phyloP scores from a whole-genome alignment of 2,329 filamentous ascomycete species.

The Fusarium papillatum region DNA sequence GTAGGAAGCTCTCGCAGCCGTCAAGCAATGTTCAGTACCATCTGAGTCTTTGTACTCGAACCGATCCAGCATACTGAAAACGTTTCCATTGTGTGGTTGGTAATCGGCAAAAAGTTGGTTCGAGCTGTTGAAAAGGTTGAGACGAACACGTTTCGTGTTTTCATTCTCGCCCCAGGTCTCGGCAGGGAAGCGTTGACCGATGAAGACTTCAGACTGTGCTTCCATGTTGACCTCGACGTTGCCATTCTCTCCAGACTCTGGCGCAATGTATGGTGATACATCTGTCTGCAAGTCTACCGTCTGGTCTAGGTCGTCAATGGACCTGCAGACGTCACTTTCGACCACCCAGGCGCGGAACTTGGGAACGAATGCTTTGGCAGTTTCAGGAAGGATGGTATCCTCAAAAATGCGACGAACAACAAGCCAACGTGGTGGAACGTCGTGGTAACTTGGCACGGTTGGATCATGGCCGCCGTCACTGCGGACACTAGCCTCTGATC shows the following conservation, averaged over 20 bases:
- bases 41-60: constrained; percentile 45
- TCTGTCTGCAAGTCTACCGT: constrained; percentile 54
- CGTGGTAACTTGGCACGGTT: background rate
- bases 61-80: constrained; percentile 56
- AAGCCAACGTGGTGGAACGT: constrained; percentile 52
- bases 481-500: too few relatives aligned
- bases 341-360: constrained; percentile 50
- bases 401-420: constrained; percentile 48
- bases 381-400: constrained; percentile 22
- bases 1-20: constrained; percentile 47
- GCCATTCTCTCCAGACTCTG: background rate
- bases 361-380: background rate
- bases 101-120: constrained; percentile 58
- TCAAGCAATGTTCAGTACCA: background rate
- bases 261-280: constrained; percentile 53
- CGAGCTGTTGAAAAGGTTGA: constrained; percentile 28
- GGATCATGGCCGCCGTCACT: too few relatives aligned
- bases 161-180: constrained; percentile 19
- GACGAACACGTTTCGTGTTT: background rate
- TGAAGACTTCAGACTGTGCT: constrained; percentile 57
- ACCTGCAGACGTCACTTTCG: constrained; percentile 52
- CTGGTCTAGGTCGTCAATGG: constrained; percentile 47
- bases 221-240: constrained; percentile 37
- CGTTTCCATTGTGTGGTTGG: constrained; percentile 55
- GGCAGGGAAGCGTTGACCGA: constrained; percentile 48